Conservation (phyloP, 495 filamentous ascomycete species). For the Tetracladium setigerum region DNA sequence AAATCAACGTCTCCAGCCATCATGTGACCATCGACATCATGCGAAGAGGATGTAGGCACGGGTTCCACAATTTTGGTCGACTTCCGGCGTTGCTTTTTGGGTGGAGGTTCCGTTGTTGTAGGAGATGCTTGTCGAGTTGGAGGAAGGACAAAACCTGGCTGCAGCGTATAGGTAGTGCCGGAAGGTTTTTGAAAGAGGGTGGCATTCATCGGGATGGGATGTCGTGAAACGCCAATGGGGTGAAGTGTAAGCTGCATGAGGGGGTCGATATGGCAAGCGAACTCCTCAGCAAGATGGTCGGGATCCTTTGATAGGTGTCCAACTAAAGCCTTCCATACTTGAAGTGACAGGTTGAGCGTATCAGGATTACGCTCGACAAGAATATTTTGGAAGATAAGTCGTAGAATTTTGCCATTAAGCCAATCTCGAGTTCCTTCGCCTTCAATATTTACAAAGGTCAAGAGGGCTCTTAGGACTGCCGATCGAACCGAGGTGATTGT, state of each 20-base stretch:
- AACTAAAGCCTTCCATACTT: constrained; percentile 79
- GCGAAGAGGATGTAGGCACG: constrained; percentile 50
- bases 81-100: constrained; percentile 69
- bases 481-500: constrained; percentile 93
- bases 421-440: constrained; percentile 79
- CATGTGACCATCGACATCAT: constrained; percentile 97
- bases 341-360: constrained; percentile 64
- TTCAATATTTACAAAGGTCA: constrained; percentile 84
- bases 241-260: constrained; percentile 75
- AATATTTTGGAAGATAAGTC: constrained; percentile 89
- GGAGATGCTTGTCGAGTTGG: constrained; percentile 50
- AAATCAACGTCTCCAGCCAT: constrained; percentile 93
- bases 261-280: constrained; percentile 62
- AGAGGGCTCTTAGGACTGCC: constrained; percentile 83
- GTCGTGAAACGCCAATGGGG: constrained; percentile 82
- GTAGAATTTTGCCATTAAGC: constrained; percentile 83
- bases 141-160: constrained; percentile 32
- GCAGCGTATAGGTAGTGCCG: constrained; percentile 63
- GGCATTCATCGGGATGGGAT: constrained; percentile 85
- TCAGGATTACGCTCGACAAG: constrained; percentile 85
- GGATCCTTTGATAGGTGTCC: constrained; percentile 53
- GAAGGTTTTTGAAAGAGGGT: constrained; percentile 88
- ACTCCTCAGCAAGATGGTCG: constrained; percentile 52
- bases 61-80: constrained; percentile 72
- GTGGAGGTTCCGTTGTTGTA: constrained; percentile 36